These are phyloP conservation scores for Alternaria sp. DNA, from an alignment of 2,329 filamentous ascomycete species.

Conservation along the genomic window DNA sequence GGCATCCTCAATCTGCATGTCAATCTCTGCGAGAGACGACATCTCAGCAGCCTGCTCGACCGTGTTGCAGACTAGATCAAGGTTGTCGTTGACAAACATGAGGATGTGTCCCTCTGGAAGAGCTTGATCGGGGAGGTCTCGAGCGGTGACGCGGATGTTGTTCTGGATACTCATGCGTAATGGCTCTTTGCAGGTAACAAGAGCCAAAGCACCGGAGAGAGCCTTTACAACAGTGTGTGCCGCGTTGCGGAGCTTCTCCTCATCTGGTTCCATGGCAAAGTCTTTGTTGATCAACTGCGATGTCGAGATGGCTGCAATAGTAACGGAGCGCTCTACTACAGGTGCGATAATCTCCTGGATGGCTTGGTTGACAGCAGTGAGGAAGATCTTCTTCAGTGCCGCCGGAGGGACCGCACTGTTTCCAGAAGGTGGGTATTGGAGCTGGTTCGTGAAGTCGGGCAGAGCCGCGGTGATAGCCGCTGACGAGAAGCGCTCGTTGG, in stretches of 20 bases:
- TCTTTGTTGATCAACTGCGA: constrained; percentile 96
- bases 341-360: constrained; percentile 97
- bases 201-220: constrained; percentile 87
- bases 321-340: constrained; percentile 95
- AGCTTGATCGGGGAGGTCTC: constrained; percentile 68
- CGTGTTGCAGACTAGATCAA: constrained; percentile 89
- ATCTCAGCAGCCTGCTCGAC: constrained; percentile 97
- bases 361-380: constrained; percentile 83
- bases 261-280: constrained; percentile 90
- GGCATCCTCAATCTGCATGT: constrained; percentile 86
- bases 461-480: constrained; percentile 79
- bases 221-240: constrained; percentile 95
- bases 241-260: constrained; percentile 82
- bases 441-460: constrained; percentile 79
- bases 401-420: constrained; percentile 72
- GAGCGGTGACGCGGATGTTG: constrained; percentile 86
- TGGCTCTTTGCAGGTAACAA: constrained; percentile 98
- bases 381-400: constrained; percentile 75
- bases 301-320: constrained; percentile 95
- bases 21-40: constrained; percentile 90
- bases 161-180: constrained; percentile 96
- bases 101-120: constrained; percentile 94
- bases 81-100: constrained; percentile 98
- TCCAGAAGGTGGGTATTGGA: constrained; percentile 75
- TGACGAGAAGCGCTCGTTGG: constrained; percentile 75